Evolutionary conservation across 2,329 filamentous ascomycete genomes (phyloP).

Genomic region (Fusarium sp.): DNA sequence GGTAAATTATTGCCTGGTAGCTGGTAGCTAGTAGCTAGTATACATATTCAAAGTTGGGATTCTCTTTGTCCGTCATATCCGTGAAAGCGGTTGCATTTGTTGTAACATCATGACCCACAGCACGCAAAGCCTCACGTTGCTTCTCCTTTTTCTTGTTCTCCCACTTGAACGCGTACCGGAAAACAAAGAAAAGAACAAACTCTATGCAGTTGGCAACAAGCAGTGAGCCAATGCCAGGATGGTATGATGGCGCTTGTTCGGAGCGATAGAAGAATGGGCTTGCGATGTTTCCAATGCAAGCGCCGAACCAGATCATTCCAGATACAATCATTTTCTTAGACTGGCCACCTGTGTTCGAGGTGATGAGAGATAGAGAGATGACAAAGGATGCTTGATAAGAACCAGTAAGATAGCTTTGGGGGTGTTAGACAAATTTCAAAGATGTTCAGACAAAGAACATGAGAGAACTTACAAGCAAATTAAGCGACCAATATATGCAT

Average conservation of each 20-base stretch:
- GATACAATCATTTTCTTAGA: slow-evolving; percentile 75
- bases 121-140: slow-evolving; percentile 49
- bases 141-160: slow-evolving; percentile 57
- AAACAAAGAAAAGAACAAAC: slow-evolving; percentile 54
- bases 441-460: fast-evolving
- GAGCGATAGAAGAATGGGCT: slow-evolving; percentile 73
- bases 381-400: slow-evolving; percentile 58
- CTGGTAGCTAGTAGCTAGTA: slow-evolving; percentile 46
- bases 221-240: slow-evolving; percentile 57
- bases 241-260: slow-evolving; percentile 60
- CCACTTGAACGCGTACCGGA: slow-evolving; percentile 55
- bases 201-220: slow-evolving; percentile 57
- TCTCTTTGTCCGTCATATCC: slow-evolving; percentile 59
- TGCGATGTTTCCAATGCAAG: slow-evolving; percentile 70
- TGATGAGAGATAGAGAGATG: slow-evolving; percentile 59
- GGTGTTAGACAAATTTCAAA: not conserved
- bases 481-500: slow-evolving; percentile 65
- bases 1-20: not conserved
- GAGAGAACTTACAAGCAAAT: slow-evolving; percentile 61
- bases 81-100: slow-evolving; percentile 56
- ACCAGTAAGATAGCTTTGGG: slow-evolving; percentile 50
- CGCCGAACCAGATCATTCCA: slow-evolving; percentile 69
- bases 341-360: slow-evolving; percentile 65
- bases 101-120: slow-evolving; percentile 41
- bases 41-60: slow-evolving; percentile 57